Percentiles rank a stretch among this genome's conserved stretches.
These are phyloP conservation scores for Monilinia laxa DNA, from an alignment of 2,329 filamentous ascomycete species.

Conservation along the genomic window DNA sequence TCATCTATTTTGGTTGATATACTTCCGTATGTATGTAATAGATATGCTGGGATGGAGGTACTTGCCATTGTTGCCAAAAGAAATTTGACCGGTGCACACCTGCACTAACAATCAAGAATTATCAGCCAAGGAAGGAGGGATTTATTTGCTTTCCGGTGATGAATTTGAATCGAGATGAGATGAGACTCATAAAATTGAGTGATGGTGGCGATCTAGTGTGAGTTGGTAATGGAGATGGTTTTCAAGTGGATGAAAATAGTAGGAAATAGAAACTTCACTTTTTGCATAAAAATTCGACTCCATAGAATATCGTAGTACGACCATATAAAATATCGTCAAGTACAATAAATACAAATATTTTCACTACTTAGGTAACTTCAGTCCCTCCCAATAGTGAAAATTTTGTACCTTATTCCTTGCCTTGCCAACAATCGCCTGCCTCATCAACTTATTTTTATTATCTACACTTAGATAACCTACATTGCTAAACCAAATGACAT, in stretches of 20 bases:
- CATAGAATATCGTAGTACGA: no score
- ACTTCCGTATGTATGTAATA: no score
- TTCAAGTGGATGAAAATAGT: background rate
- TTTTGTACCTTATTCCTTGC: no score
- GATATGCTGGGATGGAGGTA: background rate
- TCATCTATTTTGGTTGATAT: constrained; percentile 13
- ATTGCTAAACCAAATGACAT: background rate
- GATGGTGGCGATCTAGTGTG: background rate
- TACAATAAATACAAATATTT: no score
- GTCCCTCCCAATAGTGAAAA: no score
- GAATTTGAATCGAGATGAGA: background rate
- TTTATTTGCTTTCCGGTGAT: background rate
- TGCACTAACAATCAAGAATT: background rate
- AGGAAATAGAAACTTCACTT: background rate
- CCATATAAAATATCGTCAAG: background rate
- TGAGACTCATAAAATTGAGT: no score
- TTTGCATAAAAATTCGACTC: background rate
- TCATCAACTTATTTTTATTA: background rate
- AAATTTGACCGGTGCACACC: background rate
- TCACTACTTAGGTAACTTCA: no score
- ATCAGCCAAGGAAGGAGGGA: background rate
- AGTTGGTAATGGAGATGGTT: background rate
- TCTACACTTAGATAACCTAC: background rate
- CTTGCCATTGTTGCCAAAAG: constrained; percentile 6
- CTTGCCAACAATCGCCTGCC: no score